Evolutionary conservation across 2,329 filamentous ascomycete species (phyloP).

Genomic region (Diplocarpon mali): DNA sequence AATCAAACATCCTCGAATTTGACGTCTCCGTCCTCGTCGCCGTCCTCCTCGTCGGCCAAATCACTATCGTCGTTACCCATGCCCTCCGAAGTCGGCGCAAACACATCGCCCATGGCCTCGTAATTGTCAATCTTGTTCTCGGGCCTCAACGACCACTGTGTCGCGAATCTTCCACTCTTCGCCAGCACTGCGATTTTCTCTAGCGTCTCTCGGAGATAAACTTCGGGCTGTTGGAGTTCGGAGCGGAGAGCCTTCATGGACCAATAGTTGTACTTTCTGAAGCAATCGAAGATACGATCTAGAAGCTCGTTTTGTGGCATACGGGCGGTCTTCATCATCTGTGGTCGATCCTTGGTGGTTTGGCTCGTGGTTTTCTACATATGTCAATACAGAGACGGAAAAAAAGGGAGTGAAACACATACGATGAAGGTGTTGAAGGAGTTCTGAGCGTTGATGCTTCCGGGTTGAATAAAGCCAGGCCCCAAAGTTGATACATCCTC

Average conservation of each 20-base stretch:
- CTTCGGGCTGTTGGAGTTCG: slow-evolving; percentile 74
- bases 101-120: slow-evolving; percentile 40
- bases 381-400: slow-evolving; percentile 3
- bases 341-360: slow-evolving; percentile 48
- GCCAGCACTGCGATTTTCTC: slow-evolving; percentile 75
- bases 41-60: slow-evolving; percentile 49
- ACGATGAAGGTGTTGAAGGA: slow-evolving; percentile 47
- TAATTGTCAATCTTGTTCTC: slow-evolving; percentile 51
- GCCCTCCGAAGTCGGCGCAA: slow-evolving; percentile 35
- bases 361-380: slow-evolving; percentile 38
- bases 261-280: slow-evolving; percentile 85
- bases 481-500: slow-evolving; percentile 18
- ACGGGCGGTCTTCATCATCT: slow-evolving; percentile 77
- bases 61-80: slow-evolving; percentile 40
- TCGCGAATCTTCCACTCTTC: slow-evolving; percentile 73
- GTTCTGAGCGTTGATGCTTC: slow-evolving; percentile 34
- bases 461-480: slow-evolving; percentile 44
- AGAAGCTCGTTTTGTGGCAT: slow-evolving; percentile 81
- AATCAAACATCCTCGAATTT: slow-evolving; percentile 68
- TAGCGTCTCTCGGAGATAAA: slow-evolving; percentile 78
- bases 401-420: slow-evolving; percentile 26
- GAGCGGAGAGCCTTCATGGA: slow-evolving; percentile 78
- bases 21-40: slow-evolving; percentile 54
- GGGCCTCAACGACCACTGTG: slow-evolving; percentile 70
- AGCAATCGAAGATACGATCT: slow-evolving; percentile 74